These are phyloP conservation scores for Lycium ferocissimum DNA, from an alignment of 257 asterid genomes.

Conservation along the genomic window DNA sequence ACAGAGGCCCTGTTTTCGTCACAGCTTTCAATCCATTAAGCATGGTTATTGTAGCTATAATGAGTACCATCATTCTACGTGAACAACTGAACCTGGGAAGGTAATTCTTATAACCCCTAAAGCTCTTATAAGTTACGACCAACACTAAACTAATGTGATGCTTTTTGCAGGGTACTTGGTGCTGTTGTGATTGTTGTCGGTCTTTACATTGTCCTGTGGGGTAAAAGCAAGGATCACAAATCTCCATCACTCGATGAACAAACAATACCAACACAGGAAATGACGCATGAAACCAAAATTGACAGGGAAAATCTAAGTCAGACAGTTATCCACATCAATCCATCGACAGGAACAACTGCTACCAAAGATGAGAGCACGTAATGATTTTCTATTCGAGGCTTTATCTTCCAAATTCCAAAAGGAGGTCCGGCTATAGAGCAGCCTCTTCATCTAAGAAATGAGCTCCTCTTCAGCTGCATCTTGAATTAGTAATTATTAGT, in stretches of 20 bases:
- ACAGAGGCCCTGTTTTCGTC: conserved; percentile 88
- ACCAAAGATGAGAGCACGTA: conserved; percentile 30
- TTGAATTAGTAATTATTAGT: conserved; percentile 5
- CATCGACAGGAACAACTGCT: conserved; percentile 36
- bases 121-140: conserved; percentile 20
- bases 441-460: conserved; percentile 26
- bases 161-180: conserved; percentile 68
- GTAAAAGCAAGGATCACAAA: conserved; percentile 72
- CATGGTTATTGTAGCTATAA: conserved; percentile 84
- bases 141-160: conserved; percentile 7
- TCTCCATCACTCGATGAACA: conserved; percentile 39
- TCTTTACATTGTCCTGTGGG: conserved; percentile 91
- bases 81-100: conserved; percentile 86
- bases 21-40: conserved; percentile 86
- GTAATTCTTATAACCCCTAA: conserved; percentile 42
- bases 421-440: conserved; percentile 16
- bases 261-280: conserved; percentile 47
- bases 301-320: conserved; percentile 34
- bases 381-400: conserved; percentile 4
- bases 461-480: conserved; percentile 23
- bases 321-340: conserved; percentile 45
- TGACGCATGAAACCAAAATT: conserved; percentile 26
- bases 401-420: conserved; percentile 6
- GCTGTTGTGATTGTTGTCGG: conserved; percentile 79
- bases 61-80: conserved; percentile 77